Base-by-base conservation (phyloP, 768 basidiomycete genomes). In the Panus rudis region DNA sequence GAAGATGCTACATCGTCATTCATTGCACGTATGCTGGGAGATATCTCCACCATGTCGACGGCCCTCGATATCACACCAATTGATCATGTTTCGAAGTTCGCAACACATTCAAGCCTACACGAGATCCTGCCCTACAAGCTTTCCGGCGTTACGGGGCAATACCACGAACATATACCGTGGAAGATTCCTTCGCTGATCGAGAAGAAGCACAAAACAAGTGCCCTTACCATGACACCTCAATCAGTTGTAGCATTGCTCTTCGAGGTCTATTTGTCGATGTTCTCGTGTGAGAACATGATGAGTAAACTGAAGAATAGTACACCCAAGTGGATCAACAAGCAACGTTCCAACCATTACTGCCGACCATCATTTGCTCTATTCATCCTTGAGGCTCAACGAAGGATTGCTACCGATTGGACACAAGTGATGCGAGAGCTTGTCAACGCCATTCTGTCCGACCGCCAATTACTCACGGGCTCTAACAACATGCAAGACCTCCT, bases 311-410 rank as follows among this genome's bases (percentile, higher is more conserved):
- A n/a, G n/a, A n/a, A n/a, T n/a, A n/a, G n/a, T n/a, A n/a, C n/a
- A n/a, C n/a, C n/a, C n/a, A n/a, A n/a, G n/a, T n/a, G n/a, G n/a
- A n/a, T n/a, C n/a, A n/a, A n/a, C n/a, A 47, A 24, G 23, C 43
- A 31, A 10, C 35, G 35, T 17, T 49, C 63, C 23, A 21, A 68
- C 17, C 73, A 73, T 46, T 79, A 81, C 49, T 65, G 57, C 8
- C 68, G 79, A 11, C 61, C 61, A 27, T 70, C 66, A 24, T 78
- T 79, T 40, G 75, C 62, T 1, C 48, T 63, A 2, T 56, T 82
- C 31, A 56, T 81, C 13, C 51, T 52, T 13, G 50, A 68, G 17
- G 33, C 46, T 7, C 11, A 11, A 59, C 76, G 25, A 69, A 66
- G 45, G 56, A 55, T 17, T 58, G 63, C 51, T 3, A 55, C 53